Percentiles rank a stretch among this genome's conserved stretches.
Evolutionary conservation across 2,329 filamentous ascomycete species (phyloP).

Genomic region (Simplicillium aogashimaense): DNA sequence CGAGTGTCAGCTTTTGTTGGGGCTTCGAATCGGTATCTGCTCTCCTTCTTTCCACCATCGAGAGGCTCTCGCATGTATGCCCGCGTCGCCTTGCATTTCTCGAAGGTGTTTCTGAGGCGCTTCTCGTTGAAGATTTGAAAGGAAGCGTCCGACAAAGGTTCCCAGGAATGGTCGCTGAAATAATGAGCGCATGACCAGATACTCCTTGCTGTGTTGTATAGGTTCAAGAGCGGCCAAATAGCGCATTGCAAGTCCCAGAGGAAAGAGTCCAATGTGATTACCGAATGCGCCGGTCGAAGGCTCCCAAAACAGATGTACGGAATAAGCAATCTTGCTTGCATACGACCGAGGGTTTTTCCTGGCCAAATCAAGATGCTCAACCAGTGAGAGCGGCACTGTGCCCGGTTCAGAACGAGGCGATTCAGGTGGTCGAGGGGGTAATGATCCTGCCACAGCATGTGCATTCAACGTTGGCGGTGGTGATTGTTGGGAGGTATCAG

Average conservation of each 20-base stretch:
- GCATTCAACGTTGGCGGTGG: too few relatives aligned
- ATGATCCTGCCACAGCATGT: too few relatives aligned
- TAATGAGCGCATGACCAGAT: constrained; percentile 6
- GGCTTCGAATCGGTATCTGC: too few relatives aligned
- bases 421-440: too few relatives aligned
- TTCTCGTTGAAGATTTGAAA: constrained; percentile 3
- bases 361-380: neutral
- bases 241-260: constrained; percentile 6
- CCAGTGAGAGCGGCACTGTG: too few relatives aligned
- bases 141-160: constrained; percentile 6
- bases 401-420: too few relatives aligned
- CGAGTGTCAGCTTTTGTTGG: too few relatives aligned
- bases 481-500: too few relatives aligned
- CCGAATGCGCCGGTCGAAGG: constrained; percentile 6
- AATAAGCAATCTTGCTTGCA: constrained; percentile 9
- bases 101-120: neutral
- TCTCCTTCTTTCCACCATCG: neutral
- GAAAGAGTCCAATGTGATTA: constrained; percentile 6
- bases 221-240: constrained; percentile 8
- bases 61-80: constrained; percentile 2
- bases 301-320: constrained; percentile 7
- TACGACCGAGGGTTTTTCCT: constrained; percentile 5
- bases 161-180: constrained; percentile 7
- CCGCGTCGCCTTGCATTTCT: constrained; percentile 2
- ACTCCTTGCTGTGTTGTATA: constrained; percentile 6